Percentiles rank a stretch among this genome's conserved stretches.
These are phyloP conservation scores for Galerina sulciceps DNA, from an alignment of 768 basidiomycete species.

Conservation along the genomic window DNA sequence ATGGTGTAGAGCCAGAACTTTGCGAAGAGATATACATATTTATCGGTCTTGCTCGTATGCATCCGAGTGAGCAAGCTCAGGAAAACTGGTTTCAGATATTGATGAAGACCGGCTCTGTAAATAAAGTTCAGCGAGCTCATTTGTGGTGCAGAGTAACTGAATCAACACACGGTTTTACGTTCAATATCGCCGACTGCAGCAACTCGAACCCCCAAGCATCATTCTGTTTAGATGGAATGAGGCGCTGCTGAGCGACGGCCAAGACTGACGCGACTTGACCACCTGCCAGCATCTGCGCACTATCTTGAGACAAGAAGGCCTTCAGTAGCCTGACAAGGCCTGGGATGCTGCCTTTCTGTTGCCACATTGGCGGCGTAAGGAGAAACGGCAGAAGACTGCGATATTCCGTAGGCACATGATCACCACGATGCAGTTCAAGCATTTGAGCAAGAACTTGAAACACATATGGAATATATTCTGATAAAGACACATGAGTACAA, in stretches of 20 bases:
- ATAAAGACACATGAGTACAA: neutral
- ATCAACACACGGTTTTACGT: slow-evolving; percentile 73
- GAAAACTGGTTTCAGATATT: slow-evolving; percentile 75
- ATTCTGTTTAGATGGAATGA: slow-evolving; percentile 86
- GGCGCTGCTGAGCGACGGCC: slow-evolving; percentile 87
- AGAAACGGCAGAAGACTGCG: slow-evolving; percentile 79
- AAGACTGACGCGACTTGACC: slow-evolving; percentile 81
- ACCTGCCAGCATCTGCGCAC: slow-evolving; percentile 62
- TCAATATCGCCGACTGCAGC: slow-evolving; percentile 72
- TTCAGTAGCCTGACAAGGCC: slow-evolving; percentile 88
- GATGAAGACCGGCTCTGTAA: slow-evolving; percentile 62
- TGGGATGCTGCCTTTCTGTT: slow-evolving; percentile 93
- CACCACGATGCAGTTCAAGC: slow-evolving; percentile 73
- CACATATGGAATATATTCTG: slow-evolving; percentile 96
- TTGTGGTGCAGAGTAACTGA: neutral
- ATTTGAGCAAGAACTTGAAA: slow-evolving; percentile 98
- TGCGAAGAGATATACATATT: slow-evolving; percentile 82
- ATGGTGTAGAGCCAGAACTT: slow-evolving; percentile 77
- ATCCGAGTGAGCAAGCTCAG: slow-evolving; percentile 84
- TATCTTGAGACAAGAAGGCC: slow-evolving; percentile 80
- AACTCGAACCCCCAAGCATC: slow-evolving; percentile 94
- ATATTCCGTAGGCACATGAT: slow-evolving; percentile 75
- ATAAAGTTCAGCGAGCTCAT: neutral
- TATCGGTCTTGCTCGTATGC: slow-evolving; percentile 88
- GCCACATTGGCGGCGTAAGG: slow-evolving; percentile 86